Evolutionary conservation across 225 moss, liverwort and hornwort species (phyloP).

Genomic region (Pseudisothecium myosuroides): DNA sequence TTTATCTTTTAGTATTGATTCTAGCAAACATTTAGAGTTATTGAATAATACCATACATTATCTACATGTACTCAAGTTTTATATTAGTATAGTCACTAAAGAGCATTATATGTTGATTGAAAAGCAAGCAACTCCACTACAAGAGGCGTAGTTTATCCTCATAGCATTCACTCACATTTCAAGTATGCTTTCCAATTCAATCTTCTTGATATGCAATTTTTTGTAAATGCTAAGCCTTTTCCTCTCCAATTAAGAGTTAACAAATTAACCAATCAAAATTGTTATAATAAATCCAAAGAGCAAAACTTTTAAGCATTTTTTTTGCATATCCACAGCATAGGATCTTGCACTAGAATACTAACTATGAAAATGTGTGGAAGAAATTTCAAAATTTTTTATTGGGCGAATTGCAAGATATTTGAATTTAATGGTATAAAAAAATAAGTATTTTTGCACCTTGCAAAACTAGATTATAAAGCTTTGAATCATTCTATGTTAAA

Average conservation of each 20-base stretch:
- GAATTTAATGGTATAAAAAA: not conserved
- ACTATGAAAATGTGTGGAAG: not conserved
- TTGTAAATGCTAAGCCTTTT: rapidly evolving
- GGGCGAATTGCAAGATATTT: not conserved
- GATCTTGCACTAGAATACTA: not conserved
- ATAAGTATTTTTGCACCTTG: rapidly evolving
- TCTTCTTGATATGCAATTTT: rapidly evolving
- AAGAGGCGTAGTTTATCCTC: not conserved
- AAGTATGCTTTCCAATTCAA: not conserved
- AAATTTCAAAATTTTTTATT: not conserved
- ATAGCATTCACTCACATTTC: not conserved
- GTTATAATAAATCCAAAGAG: rapidly evolving
- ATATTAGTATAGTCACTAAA: not conserved
- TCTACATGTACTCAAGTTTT: not conserved
- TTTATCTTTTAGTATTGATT: not conserved
- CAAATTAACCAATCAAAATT: not conserved
- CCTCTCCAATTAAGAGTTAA: not conserved
- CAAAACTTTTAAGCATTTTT: not conserved
- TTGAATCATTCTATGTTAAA: not conserved
- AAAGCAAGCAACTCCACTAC: rapidly evolving
- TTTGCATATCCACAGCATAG: rapidly evolving
- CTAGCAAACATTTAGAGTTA: not conserved
- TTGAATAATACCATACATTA: rapidly evolving
- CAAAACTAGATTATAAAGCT: not conserved
- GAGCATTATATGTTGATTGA: not conserved